Evolutionary conservation across 345 rosid genomes (phyloP), one percentile per base, ranked within the genome.

Genomic region (Sisymbrium altissimum): DNA sequence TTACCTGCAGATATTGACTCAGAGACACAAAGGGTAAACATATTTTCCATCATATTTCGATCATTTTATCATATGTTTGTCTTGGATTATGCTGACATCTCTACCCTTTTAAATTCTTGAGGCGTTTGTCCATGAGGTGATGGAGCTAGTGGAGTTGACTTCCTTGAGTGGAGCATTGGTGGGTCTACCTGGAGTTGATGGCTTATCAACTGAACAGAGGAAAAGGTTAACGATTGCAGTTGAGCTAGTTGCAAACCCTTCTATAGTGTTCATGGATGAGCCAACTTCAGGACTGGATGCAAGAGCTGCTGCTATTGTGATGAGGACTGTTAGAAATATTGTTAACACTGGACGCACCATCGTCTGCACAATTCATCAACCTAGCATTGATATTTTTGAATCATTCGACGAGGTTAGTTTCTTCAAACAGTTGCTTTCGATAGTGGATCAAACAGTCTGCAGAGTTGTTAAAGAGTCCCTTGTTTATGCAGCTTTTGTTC

Each of bases 211-310:
- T 0, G 99, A 92, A 80, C 99, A 95, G 76, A 84, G 99, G 41
- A 95, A 95, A 83, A 81, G 97, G 66, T 68, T 95, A 70, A 95
- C 99, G 3, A 95, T 95, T 62, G 99, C 99, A 12, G 93, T 92
- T 49, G 99, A 95, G 77, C 73, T 95, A 79, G 97, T 95, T 35
- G 99, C 97, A 53, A 95, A 95, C 72, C 99, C 99, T 74, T 95
- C 97, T 33, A 85, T 95, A 68, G 94, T 95, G 54, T 95, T 92
- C 80, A 95, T 95, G 97, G 99, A 95, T 54, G 99, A 95, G 82
- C 99, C 99, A 63, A 95, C 99, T 2, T 89, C 99, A 33, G 97
- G 99, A 35, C 78, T 95, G 77, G 99, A 95, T 82, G 99, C 99
- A 60, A 85, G 99, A 66, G 85, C 97, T 75, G 99, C 99, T 45